phyloP scores from a whole-genome alignment of 1,284 basidiomycete species.

The Moniliophthora roreri region DNA sequence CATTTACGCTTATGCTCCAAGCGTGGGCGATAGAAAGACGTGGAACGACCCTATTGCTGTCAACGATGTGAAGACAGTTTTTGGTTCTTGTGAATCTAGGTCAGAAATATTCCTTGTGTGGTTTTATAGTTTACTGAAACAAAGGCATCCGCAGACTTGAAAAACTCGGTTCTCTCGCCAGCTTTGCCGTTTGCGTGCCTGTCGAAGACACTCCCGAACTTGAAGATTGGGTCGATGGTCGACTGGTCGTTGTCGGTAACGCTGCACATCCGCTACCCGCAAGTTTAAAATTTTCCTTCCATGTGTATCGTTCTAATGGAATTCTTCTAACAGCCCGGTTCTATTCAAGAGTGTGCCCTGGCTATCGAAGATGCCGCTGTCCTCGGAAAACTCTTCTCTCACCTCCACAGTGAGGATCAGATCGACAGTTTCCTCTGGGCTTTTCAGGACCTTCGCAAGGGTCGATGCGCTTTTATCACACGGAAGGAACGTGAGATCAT shows the following conservation, averaged over 20 bases:
- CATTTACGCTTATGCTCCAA: too few relatives aligned
- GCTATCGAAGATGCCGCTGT: constrained; percentile 57
- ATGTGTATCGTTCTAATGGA: neutral
- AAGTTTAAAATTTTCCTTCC: neutral
- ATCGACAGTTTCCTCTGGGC: constrained; percentile 51
- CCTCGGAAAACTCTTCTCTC: constrained; percentile 56
- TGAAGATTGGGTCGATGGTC: constrained; percentile 56
- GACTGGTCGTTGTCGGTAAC: constrained; percentile 46
- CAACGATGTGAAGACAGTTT: too few relatives aligned
- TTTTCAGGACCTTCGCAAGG: constrained; percentile 49
- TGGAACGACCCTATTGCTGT: too few relatives aligned
- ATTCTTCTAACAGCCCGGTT: constrained; percentile 41
- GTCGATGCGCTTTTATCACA: constrained; percentile 37
- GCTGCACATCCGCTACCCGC: constrained; percentile 53
- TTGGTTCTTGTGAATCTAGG: too few relatives aligned
- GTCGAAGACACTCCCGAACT: constrained; percentile 36
- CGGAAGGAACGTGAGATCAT: constrained; percentile 37
- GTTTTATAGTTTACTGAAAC: constrained; percentile 22
- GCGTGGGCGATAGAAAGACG: too few relatives aligned
- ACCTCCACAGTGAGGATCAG: constrained; percentile 48
- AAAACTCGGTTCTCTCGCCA: constrained; percentile 38
- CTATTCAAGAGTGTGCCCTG: constrained; percentile 49
- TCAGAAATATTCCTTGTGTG: neutral
- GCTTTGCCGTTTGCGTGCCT: constrained; percentile 32
- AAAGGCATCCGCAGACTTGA: constrained; percentile 39